Evolutionary conservation across 441 rosid species (phyloP).

Genomic region (Aleurites moluccanus): DNA sequence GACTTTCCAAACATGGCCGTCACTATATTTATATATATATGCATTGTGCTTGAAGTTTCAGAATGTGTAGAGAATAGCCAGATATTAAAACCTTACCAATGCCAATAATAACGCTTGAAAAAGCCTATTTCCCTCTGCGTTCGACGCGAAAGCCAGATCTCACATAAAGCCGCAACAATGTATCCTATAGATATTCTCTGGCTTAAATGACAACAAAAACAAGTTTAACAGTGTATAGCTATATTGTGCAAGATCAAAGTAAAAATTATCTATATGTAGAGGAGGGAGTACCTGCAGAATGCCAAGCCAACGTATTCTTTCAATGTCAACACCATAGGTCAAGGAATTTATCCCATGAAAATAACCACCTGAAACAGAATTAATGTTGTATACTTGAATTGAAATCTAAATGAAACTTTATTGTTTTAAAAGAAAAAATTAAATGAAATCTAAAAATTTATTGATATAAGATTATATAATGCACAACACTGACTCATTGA

Average conservation of each 20-base stretch:
- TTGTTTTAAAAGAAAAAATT: not conserved
- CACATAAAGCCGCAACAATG: conserved; percentile 34
- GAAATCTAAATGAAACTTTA: too few species aligned
- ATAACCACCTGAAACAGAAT: conserved; percentile 30
- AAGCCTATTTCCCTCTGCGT: conserved; percentile 16
- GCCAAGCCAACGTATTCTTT: conserved; percentile 34
- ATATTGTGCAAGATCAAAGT: not conserved
- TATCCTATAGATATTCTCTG: conserved; percentile 42
- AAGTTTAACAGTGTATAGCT: conserved; percentile 15
- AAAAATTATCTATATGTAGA: too few species aligned
- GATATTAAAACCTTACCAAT: conserved; percentile 27
- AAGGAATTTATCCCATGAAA: conserved; percentile 34
- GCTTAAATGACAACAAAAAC: conserved; percentile 28
- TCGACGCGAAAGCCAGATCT: conserved; percentile 35
- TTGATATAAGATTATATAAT: not conserved
- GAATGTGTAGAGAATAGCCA: not conserved
- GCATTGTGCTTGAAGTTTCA: not conserved
- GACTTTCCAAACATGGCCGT: too few species aligned
- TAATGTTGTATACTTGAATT: not conserved
- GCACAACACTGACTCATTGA: not conserved
- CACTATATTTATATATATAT: not conserved
- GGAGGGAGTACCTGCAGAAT: conserved; percentile 33
- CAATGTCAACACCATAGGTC: conserved; percentile 36
- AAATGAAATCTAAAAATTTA: too few species aligned
- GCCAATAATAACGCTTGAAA: conserved; percentile 30